Base-by-base conservation (phyloP, 1,284 basidiomycete species). In the Ustilago shanxiensis region DNA sequence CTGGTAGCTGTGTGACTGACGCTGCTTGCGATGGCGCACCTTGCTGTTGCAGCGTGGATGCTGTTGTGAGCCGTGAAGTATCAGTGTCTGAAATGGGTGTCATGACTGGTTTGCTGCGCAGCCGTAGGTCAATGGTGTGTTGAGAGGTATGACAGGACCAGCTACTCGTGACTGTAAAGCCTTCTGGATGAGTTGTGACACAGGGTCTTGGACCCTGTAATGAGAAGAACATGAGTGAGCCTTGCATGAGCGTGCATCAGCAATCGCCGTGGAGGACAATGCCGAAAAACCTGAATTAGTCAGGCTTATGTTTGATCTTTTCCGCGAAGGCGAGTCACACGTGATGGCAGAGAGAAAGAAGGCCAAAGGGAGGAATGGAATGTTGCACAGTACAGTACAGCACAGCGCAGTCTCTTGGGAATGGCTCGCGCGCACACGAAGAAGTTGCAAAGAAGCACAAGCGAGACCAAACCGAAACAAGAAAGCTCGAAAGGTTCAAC, bases 281-380 rank as follows among this genome's bases (percentile, higher is more conserved):
- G 26, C 31, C 44, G 24, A 29, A 26, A 41, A 59, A 29, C 6
- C 37, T 47, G 11, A 1, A n/a, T 28, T 45, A 69, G 44, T 47
- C 24, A 60, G 50, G 58, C 20, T 60, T 65, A 70, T 56, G 28
- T 65, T 35, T 37, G 18, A n/a, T n/a, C n/a, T n/a, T n/a, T n/a
- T n/a, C n/a, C n/a, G n/a, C n/a, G 18, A 14, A 14, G 16, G n/a
- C 62, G 68, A 70, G 68, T 70, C 68, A 70, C 68, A 64, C 60
- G 60, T 69, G 60, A 63, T 45, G 55, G 45, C 4, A 14, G 10
- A 20, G 24, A 47, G 29, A 52, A n/a, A 52, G 28, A 11, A n/a
- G 47, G 29, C 18, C 28, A 26, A 9, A 52, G 28, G 16, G 28
- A 39, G 22, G 33, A 11, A 5, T 7, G 31, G 31, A 33, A 33